These are phyloP conservation scores for Pochonia chlamydosporia DNA, from an alignment of 2,329 filamentous ascomycete species.

Conservation along the genomic window DNA sequence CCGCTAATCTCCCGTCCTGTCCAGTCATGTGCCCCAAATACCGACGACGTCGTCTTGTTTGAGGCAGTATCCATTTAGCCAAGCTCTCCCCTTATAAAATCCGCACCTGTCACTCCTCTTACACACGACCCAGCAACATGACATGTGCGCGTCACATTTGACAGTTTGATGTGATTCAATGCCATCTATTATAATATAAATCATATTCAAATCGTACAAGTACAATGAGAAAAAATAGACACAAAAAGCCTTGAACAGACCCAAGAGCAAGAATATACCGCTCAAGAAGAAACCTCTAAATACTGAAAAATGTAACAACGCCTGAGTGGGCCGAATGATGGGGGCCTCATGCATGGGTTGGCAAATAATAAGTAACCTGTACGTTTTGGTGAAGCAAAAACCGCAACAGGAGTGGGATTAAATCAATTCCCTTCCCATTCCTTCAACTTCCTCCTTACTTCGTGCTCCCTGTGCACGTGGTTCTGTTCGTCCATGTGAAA, in stretches of 20 bases:
- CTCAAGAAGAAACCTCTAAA: conserved; percentile 5
- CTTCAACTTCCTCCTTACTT: neutral
- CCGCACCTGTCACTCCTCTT: too few species aligned
- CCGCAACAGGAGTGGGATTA: neutral
- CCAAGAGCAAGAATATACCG: neutral
- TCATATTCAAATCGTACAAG: too few species aligned
- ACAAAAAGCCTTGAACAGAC: neutral
- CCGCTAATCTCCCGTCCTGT: too few species aligned
- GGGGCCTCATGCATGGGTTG: conserved; percentile 2
- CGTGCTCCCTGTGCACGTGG: neutral
- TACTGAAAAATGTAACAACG: conserved; percentile 12
- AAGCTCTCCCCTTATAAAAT: too few species aligned
- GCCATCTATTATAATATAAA: too few species aligned
- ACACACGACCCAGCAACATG: too few species aligned
- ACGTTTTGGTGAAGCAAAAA: neutral
- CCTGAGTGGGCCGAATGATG: conserved; percentile 10
- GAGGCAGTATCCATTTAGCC: too few species aligned
- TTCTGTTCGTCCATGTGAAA: neutral
- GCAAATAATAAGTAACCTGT: conserved; percentile 6
- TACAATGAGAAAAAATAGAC: neutral
- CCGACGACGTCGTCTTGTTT: too few species aligned
- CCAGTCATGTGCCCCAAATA: too few species aligned
- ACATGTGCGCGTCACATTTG: too few species aligned
- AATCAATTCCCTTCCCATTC: neutral
- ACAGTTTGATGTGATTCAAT: too few species aligned